These are phyloP conservation scores for Conringia planisiliqua DNA, from an alignment of 345 rosid species.

Conservation along the genomic window DNA sequence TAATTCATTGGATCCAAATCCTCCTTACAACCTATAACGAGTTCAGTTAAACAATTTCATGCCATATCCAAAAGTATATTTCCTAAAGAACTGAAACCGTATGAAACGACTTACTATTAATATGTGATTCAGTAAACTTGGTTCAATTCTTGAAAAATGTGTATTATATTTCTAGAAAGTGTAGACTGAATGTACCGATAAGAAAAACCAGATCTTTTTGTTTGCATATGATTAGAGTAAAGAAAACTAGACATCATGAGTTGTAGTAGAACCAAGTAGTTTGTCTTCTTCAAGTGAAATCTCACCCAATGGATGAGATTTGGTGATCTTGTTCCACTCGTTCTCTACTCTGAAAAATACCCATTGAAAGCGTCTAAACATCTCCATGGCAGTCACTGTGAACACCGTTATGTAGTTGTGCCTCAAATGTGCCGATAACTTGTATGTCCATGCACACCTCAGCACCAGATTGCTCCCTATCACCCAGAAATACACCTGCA, in stretches of 20 bases:
- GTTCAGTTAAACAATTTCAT: neutral
- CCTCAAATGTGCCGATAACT: slow-evolving; percentile 90
- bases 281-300: slow-evolving; percentile 64
- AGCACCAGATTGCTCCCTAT: slow-evolving; percentile 86
- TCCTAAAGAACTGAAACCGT: neutral
- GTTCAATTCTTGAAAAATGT: neutral
- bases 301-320: slow-evolving; percentile 57
- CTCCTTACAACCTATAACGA: neutral
- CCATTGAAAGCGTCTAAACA: slow-evolving; percentile 89
- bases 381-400: slow-evolving; percentile 62
- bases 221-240: slow-evolving; percentile 12
- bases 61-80: neutral
- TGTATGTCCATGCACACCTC: slow-evolving; percentile 95
- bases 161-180: neutral
- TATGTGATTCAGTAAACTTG: neutral
- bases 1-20: neutral
- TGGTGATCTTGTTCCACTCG: slow-evolving; percentile 90
- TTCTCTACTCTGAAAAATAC: slow-evolving; percentile 95
- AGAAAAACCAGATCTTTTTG: neutral
- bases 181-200: neutral
- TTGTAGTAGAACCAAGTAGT: slow-evolving; percentile 53
- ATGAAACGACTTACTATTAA: neutral
- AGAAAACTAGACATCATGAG: slow-evolving; percentile 55
- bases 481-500: slow-evolving; percentile 90
- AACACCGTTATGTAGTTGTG: slow-evolving; percentile 85